These are phyloP conservation scores for Amoebophrya sp. DNA, from an alignment of 169 alveolate genomes.

Conservation along the genomic window DNA sequence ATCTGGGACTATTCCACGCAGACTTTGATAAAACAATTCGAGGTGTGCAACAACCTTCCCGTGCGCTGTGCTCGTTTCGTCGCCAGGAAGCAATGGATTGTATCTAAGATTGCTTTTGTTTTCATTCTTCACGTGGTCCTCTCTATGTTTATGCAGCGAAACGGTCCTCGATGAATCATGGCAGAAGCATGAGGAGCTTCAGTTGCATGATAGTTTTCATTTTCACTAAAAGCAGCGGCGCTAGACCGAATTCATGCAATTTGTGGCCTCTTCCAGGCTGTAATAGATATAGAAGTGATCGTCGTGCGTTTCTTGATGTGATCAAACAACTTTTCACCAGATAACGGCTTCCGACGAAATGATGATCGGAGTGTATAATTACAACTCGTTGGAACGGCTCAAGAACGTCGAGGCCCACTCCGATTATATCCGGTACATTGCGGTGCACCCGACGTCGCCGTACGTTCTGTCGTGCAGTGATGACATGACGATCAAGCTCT, in stretches of 20 bases:
- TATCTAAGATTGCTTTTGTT: conserved; percentile 36
- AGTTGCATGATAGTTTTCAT: neutral
- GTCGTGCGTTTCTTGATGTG: too few species aligned
- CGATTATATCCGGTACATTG: conserved; percentile 92
- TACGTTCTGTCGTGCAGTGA: conserved; percentile 91
- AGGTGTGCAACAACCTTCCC: conserved; percentile 79
- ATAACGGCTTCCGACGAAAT: conserved; percentile 88
- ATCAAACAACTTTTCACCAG: too few species aligned
- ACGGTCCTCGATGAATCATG: too few species aligned
- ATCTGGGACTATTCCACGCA: conserved; percentile 74
- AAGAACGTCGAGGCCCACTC: conserved; percentile 90
- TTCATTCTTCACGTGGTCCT: too few species aligned
- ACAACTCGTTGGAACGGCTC: conserved; percentile 91
- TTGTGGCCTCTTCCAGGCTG: too few species aligned
- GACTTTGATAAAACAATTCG: conserved; percentile 83
- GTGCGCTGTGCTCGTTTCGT: conserved; percentile 91
- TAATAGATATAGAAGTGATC: too few species aligned
- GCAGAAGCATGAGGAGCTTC: neutral
- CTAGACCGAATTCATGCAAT: too few species aligned
- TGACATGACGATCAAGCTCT: conserved; percentile 91
- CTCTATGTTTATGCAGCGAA: too few species aligned
- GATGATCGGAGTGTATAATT: conserved; percentile 86
- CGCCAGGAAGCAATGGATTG: conserved; percentile 88
- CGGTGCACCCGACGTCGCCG: conserved; percentile 93
- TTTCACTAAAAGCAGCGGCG: too few species aligned